These are phyloP conservation scores for Cryptococcus neoformans DNA, from an alignment of 1,284 basidiomycete genomes.

Conservation along the genomic window DNA sequence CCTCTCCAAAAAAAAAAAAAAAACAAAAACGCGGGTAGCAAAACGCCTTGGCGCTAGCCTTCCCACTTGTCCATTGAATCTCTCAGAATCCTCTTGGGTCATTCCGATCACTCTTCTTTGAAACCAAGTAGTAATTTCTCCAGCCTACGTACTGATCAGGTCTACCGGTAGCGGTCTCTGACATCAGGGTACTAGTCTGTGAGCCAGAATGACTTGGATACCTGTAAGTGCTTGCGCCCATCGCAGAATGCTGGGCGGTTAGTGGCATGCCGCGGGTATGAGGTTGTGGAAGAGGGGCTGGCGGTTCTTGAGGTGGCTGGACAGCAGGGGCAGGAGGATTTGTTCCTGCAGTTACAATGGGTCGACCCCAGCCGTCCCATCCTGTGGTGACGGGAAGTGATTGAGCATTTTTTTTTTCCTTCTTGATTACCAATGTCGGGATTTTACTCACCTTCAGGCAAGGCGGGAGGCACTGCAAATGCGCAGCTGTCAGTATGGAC, in stretches of 20 bases:
- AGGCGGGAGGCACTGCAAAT: conserved; percentile 29
- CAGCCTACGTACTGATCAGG: conserved; percentile 40
- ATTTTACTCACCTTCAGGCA: conserved; percentile 28
- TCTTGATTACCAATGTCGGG: background rate
- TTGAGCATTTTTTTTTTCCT: background rate
- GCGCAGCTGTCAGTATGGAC: background rate
- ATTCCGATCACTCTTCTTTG: conserved; percentile 1
- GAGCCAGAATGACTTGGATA: background rate
- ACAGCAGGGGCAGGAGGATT: conserved; percentile 9
- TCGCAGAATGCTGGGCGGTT: conserved; percentile 1
- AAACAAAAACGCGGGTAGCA: too few species aligned
- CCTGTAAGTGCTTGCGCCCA: background rate
- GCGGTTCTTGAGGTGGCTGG: background rate
- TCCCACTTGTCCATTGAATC: conserved; percentile 5
- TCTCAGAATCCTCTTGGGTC: conserved; percentile 10
- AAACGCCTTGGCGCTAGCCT: background rate
- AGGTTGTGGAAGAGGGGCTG: background rate
- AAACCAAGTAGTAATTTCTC: conserved; percentile 21
- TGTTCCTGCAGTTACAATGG: conserved; percentile 22
- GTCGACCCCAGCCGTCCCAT: conserved; percentile 42
- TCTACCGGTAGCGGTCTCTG: conserved; percentile 14
- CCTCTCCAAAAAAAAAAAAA: background rate
- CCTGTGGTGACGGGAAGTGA: conserved; percentile 14
- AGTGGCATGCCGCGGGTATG: conserved; percentile 16
- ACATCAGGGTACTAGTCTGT: conserved; percentile 9